Percentiles rank a stretch among this genome's conserved stretches.
phyloP scores from a whole-genome alignment of 805 yeast genomes.

The Spathaspora girioi region DNA sequence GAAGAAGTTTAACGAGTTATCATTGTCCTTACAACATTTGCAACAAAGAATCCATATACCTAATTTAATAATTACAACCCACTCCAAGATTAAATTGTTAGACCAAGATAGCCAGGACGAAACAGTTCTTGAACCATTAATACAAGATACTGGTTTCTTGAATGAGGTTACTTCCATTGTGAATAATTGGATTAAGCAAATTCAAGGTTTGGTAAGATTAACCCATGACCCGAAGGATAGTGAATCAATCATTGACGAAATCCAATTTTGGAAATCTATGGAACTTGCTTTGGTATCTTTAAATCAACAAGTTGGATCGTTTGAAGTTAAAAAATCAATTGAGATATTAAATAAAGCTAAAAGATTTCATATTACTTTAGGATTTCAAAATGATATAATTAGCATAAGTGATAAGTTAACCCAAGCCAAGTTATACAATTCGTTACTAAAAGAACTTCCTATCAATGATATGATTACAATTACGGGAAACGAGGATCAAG shows the following conservation, averaged over 20 bases:
- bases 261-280: conserved; percentile 74
- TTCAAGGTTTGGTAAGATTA: conserved; percentile 53
- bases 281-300: conserved; percentile 57
- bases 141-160: conserved; percentile 52
- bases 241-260: conserved; percentile 54
- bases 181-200: conserved; percentile 68
- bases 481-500: conserved; percentile 16
- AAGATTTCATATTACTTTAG: conserved; percentile 74
- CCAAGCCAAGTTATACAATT: conserved; percentile 53
- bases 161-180: conserved; percentile 69
- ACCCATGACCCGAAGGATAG: conserved; percentile 55
- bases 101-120: conserved; percentile 13
- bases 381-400: conserved; percentile 61
- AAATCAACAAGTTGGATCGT: conserved; percentile 52
- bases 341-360: conserved; percentile 64
- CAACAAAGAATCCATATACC: conserved; percentile 70
- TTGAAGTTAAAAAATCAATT: conserved; percentile 54
- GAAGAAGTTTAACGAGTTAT: conserved; percentile 64
- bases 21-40: conserved; percentile 61
- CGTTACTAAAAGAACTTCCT: conserved; percentile 68
- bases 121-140: conserved; percentile 31
- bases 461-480: conserved; percentile 44
- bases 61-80: conserved; percentile 49
- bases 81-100: conserved; percentile 39
- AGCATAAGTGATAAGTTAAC: conserved; percentile 56